Conservation (phyloP, 768 basidiomycete genomes). For the Leccinum boreale region DNA sequence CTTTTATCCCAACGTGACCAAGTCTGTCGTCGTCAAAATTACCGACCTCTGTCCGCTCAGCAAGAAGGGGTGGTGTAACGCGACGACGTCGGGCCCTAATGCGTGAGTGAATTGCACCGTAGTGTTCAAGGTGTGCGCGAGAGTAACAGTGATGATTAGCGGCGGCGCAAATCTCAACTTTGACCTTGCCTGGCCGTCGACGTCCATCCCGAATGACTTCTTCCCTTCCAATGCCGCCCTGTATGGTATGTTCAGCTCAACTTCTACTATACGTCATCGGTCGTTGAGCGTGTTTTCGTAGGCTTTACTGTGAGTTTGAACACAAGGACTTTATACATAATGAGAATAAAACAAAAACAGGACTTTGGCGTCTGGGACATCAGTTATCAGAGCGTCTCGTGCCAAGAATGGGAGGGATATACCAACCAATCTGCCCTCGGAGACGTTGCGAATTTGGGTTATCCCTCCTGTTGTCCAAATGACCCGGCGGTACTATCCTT, state of each 20-base stretch:
- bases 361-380: constrained; percentile 90
- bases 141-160: constrained; percentile 34
- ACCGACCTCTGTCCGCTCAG: constrained; percentile 77
- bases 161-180: constrained; percentile 74
- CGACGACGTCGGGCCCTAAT: constrained; percentile 57
- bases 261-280: background rate
- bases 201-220: constrained; percentile 64
- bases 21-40: constrained; percentile 70
- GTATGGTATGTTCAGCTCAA: constrained; percentile 48
- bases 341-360: constrained; percentile 30
- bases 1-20: constrained; percentile 59
- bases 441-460: constrained; percentile 55
- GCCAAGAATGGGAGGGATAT: constrained; percentile 64
- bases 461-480: constrained; percentile 69
- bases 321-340: background rate
- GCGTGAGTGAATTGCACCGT: constrained; percentile 41
- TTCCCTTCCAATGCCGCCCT: constrained; percentile 67
- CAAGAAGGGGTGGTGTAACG: constrained; percentile 66
- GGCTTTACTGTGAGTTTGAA: constrained; percentile 37
- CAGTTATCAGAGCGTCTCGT: constrained; percentile 63
- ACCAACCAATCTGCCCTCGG: constrained; percentile 61
- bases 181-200: constrained; percentile 77
- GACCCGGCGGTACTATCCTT: constrained; percentile 51
- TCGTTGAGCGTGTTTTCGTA: constrained; percentile 33
- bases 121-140: background rate